Base-by-base conservation (phyloP, 352 stramenopile species). In the Globisporangium middletonii region DNA sequence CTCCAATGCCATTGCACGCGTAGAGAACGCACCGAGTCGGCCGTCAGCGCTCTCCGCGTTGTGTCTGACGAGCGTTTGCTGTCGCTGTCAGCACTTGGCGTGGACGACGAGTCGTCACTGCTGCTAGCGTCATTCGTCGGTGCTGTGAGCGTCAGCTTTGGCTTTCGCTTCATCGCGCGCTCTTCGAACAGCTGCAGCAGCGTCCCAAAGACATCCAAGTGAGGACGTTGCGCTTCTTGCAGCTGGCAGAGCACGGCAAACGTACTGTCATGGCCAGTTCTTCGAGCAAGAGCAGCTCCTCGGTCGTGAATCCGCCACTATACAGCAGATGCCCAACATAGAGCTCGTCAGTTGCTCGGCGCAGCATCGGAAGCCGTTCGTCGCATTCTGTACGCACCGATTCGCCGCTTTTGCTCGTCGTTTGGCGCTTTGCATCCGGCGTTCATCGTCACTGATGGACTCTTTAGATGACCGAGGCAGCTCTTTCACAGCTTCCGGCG, bases 241-340 rank as follows among this genome's bases (percentile, higher is more conserved):
- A 35, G 30, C 6, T 6, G 6, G 6, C 30, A 35, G 13, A 26
- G 33, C 2, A 59, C 23, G 43, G 16, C 43, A 47, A 15, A 27
- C n/a, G 16, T 62, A 88, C 77, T 58, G 77, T 87, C 70, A 88
- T 73, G 2, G 75, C 75, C 18, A 90, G 60, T 44, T 90, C 77
- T 43, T 90, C 75, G 5, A 90, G 64, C 27, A 90, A 46, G 54
- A 84, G 85, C 18, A 84, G 26, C 18, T 72, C 69, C 18, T 90
- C 73, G 3, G 50, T 68, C 26, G 63, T 62, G 4, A 82, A 61
- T 48, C 62, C 60, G 8, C 43, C n/a, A 11, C 59, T 64, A 23
- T 19, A 30, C 15, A 42, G 52, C 48, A 12, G 19, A 33, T 12
- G 23, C 19, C 15, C 41, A 12, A 16, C 19, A 18, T 15, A 48